A percentile compares a stretch with the other conserved stretches of the same genome.
Conservation (phyloP, 768 basidiomycete genomes). For the Pisolithus marmoratus region DNA sequence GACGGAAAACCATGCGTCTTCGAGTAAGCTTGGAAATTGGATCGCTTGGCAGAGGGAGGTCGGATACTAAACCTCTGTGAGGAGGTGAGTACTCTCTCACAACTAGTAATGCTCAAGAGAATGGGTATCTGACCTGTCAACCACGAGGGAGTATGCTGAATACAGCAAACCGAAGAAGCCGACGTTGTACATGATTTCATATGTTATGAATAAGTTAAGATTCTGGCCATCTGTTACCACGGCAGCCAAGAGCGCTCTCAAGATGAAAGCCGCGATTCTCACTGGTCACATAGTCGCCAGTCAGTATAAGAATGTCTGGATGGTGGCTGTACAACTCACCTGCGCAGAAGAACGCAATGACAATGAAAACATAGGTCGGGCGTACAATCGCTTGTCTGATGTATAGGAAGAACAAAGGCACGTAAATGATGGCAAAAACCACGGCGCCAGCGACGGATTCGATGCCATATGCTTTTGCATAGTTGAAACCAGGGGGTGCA, state of each 20-base stretch:
- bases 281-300: slow-evolving; percentile 13
- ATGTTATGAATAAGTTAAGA: slow-evolving; percentile 19
- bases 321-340: slow-evolving; percentile 10
- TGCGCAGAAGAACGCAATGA: slow-evolving; percentile 24
- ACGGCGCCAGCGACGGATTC: slow-evolving; percentile 27
- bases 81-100: background rate
- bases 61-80: slow-evolving; percentile 16
- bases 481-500: slow-evolving; percentile 17
- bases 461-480: slow-evolving; percentile 20
- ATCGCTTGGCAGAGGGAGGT: slow-evolving; percentile 18
- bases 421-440: slow-evolving; percentile 27
- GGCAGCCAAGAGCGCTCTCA: slow-evolving; percentile 25
- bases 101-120: background rate
- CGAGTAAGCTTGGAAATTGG: slow-evolving; percentile 18
- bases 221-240: slow-evolving; percentile 17
- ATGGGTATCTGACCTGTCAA: slow-evolving; percentile 22
- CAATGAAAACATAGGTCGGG: slow-evolving; percentile 24
- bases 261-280: slow-evolving; percentile 24
- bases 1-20: slow-evolving; percentile 18
- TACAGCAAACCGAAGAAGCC: slow-evolving; percentile 33
- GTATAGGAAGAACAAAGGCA: slow-evolving; percentile 20
- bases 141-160: slow-evolving; percentile 28
- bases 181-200: slow-evolving; percentile 28
- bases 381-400: slow-evolving; percentile 14
- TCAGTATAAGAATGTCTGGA: background rate